These are phyloP conservation scores for Neophaeococcomyces mojaviensis DNA, from an alignment of 2,329 filamentous ascomycete genomes.

Conservation along the genomic window DNA sequence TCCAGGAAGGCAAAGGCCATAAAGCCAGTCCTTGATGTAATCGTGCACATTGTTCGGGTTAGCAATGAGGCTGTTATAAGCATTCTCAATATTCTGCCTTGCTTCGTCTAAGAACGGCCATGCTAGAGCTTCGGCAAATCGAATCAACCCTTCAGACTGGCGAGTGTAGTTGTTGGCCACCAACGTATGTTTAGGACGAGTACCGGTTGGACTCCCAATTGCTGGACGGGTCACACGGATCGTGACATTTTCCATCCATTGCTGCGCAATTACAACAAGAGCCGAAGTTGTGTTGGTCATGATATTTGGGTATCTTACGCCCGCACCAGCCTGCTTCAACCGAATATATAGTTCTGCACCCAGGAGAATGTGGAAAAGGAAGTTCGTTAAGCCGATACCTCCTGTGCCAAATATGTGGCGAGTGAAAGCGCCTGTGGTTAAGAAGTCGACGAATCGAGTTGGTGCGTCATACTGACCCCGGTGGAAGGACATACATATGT, in stretches of 20 bases:
- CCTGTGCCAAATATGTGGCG: no score
- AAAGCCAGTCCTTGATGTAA: slow-evolving; percentile 13
- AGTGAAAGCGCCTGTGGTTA: no score
- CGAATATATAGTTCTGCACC: no score
- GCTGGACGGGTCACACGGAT: neutral
- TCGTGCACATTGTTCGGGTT: slow-evolving; percentile 12
- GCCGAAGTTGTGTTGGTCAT: neutral
- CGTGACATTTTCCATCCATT: neutral
- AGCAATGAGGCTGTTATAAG: slow-evolving; percentile 9
- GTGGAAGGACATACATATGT: no score
- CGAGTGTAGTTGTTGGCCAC: neutral
- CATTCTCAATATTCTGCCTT: slow-evolving; percentile 12
- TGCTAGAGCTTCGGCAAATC: slow-evolving; percentile 17
- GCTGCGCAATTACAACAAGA: neutral
- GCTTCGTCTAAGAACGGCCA: slow-evolving; percentile 20
- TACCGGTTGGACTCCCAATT: no score
- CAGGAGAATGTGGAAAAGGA: no score
- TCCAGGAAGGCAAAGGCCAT: slow-evolving; percentile 5
- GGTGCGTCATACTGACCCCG: no score
- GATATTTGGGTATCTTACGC: neutral
- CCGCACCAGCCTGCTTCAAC: no score
- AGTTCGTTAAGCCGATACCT: no score
- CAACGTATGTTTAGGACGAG: no score
- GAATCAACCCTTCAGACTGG: slow-evolving; percentile 17
- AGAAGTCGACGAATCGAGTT: no score